These are phyloP conservation scores for Colletotrichum abscissum DNA, from an alignment of 2,329 filamentous ascomycete genomes.

Conservation along the genomic window DNA sequence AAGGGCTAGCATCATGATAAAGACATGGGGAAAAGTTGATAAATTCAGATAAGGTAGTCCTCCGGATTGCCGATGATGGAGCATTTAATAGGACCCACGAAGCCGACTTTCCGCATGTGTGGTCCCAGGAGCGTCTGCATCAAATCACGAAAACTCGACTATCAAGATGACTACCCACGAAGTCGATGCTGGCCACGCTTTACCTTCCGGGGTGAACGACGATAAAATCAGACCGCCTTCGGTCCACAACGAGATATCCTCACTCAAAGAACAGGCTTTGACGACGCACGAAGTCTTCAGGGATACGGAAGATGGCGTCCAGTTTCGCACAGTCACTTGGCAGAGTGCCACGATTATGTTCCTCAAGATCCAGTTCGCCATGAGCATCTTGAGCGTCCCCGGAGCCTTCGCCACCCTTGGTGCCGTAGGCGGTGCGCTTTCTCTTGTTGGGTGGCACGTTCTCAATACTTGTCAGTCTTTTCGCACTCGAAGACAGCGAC, in stretches of 20 bases:
- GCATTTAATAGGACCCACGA: neutral
- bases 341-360: constrained; percentile 53
- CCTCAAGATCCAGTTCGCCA: constrained; percentile 47
- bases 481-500: neutral
- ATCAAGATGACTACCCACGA: neutral
- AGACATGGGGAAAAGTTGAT: neutral
- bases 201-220: neutral
- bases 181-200: neutral
- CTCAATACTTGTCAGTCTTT: neutral
- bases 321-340: constrained; percentile 50
- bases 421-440: constrained; percentile 53
- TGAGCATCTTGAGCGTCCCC: constrained; percentile 40
- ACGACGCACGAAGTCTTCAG: constrained; percentile 40
- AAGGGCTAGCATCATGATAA: neutral
- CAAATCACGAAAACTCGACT: neutral
- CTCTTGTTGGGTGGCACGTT: neutral
- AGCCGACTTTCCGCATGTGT: neutral
- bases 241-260: neutral
- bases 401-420: constrained; percentile 36
- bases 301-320: constrained; percentile 40
- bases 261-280: neutral
- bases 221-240: neutral
- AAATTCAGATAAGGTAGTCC: neutral
- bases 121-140: neutral
- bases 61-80: neutral